Evolutionary conservation across 2,329 filamentous ascomycete genomes (phyloP).

Genomic region (Raffaelea deltoideospora): DNA sequence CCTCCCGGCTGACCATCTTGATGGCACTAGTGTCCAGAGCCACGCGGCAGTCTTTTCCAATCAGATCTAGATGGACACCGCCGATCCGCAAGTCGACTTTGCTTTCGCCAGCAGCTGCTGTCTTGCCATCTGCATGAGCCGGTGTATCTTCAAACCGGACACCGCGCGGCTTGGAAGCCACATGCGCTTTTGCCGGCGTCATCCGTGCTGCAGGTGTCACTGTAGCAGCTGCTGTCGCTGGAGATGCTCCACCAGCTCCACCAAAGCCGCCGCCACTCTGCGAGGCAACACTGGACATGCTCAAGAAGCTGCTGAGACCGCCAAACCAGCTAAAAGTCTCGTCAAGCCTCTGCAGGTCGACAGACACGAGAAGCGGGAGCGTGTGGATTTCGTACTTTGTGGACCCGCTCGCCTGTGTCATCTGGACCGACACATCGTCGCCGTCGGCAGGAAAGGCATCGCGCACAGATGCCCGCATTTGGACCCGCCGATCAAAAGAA

Average conservation of each 20-base stretch:
- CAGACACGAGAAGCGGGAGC: slow-evolving; percentile 56
- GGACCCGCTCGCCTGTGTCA: slow-evolving; percentile 27
- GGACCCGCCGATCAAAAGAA: slow-evolving; percentile 42
- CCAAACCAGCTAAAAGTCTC: slow-evolving; percentile 82
- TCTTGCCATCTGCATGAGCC: slow-evolving; percentile 28
- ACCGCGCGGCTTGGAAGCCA: slow-evolving; percentile 22
- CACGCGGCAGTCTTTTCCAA: slow-evolving; percentile 63
- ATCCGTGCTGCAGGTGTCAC: no score
- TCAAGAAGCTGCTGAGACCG: slow-evolving; percentile 79
- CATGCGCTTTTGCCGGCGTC: no score
- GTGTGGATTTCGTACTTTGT: slow-evolving; percentile 53
- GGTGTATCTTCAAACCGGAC: slow-evolving; percentile 42
- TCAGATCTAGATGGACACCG: slow-evolving; percentile 60
- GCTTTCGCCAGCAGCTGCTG: slow-evolving; percentile 30
- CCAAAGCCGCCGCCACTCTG: slow-evolving; percentile 13
- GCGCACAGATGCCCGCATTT: slow-evolving; percentile 43
- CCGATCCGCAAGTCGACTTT: slow-evolving; percentile 68
- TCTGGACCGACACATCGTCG: slow-evolving; percentile 40
- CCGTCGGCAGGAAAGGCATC: slow-evolving; percentile 43
- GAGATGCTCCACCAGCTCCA: background rate
- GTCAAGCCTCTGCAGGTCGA: slow-evolving; percentile 71
- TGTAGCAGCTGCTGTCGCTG: no score
- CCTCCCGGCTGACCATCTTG: slow-evolving; percentile 62
- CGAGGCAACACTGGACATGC: slow-evolving; percentile 66
- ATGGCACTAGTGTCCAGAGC: slow-evolving; percentile 64